A percentile compares a stretch with the other conserved stretches of the same genome.
Conservation (phyloP, 2,329 filamentous ascomycete genomes). For the Sporothrix schenckii region DNA sequence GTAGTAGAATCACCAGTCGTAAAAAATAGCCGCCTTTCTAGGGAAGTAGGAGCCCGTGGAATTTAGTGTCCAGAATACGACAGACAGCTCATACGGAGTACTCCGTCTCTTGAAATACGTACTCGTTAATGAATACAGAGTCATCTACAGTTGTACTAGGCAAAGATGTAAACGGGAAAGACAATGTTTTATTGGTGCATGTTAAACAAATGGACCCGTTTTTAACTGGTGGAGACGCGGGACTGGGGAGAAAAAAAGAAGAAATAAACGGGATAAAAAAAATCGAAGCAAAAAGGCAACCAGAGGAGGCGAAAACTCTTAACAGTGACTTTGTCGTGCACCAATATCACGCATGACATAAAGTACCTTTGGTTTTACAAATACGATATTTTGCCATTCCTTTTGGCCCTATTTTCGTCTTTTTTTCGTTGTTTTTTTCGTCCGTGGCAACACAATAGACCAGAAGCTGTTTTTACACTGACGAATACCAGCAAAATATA, state of each 20-base stretch:
- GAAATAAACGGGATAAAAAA: background rate
- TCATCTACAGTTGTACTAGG: too few relatives aligned
- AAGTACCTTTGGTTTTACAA: background rate
- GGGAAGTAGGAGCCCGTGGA: too few relatives aligned
- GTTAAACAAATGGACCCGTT: background rate
- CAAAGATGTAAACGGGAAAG: background rate
- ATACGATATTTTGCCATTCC: background rate
- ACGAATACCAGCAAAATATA: background rate
- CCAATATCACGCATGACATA: background rate
- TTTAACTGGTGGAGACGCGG: conserved; percentile 16
- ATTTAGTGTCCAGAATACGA: too few relatives aligned
- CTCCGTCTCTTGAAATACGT: too few relatives aligned
- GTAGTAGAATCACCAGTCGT: background rate
- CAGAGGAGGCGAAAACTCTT: background rate
- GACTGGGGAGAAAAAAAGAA: background rate
- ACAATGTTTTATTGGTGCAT: background rate
- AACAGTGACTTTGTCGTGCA: background rate
- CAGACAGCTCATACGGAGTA: too few relatives aligned
- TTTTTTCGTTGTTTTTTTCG: background rate
- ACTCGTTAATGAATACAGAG: too few relatives aligned
- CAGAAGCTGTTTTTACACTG: too few relatives aligned
- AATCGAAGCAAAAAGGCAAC: background rate
- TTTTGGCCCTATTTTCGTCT: background rate
- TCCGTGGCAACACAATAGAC: background rate
- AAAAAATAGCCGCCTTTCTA: background rate